Conservation (phyloP, 768 basidiomycete species). For the Asterophora parasitica region DNA sequence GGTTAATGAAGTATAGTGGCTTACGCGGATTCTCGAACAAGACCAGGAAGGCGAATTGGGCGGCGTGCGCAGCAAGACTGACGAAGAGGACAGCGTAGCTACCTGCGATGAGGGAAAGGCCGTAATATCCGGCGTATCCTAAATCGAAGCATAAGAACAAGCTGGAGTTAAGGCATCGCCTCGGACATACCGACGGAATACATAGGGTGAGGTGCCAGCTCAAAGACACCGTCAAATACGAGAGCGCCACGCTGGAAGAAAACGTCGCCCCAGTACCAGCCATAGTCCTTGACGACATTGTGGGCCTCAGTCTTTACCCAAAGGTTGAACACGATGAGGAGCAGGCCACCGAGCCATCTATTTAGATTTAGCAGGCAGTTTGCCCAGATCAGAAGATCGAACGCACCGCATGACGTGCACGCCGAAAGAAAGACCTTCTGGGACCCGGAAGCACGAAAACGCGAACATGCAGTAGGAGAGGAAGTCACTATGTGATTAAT, state of each 20-base stretch:
- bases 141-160: not conserved
- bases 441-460: conserved; percentile 86
- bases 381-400: not conserved
- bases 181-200: conserved; percentile 69
- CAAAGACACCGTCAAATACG: conserved; percentile 97
- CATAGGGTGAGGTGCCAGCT: conserved; percentile 92
- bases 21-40: conserved; percentile 96
- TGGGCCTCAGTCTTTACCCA: conserved; percentile 99
- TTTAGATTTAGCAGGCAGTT: conserved; percentile 9
- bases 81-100: conserved; percentile 90
- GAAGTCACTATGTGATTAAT: conserved; percentile 4
- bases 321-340: conserved; percentile 88
- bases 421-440: conserved; percentile 63
- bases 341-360: conserved; percentile 85
- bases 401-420: conserved; percentile 75
- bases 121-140: conserved; percentile 98
- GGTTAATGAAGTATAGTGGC: conserved; percentile 27
- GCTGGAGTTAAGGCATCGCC: conserved; percentile 6
- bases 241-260: conserved; percentile 92
- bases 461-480: conserved; percentile 80
- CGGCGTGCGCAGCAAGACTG: conserved; percentile 90
- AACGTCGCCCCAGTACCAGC: conserved; percentile 96
- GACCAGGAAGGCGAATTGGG: conserved; percentile 93
- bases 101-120: conserved; percentile 84
- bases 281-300: conserved; percentile 95